phyloP scores from a whole-genome alignment of 2,329 filamentous ascomycete genomes.

The Nothomitra cinnamomea region DNA sequence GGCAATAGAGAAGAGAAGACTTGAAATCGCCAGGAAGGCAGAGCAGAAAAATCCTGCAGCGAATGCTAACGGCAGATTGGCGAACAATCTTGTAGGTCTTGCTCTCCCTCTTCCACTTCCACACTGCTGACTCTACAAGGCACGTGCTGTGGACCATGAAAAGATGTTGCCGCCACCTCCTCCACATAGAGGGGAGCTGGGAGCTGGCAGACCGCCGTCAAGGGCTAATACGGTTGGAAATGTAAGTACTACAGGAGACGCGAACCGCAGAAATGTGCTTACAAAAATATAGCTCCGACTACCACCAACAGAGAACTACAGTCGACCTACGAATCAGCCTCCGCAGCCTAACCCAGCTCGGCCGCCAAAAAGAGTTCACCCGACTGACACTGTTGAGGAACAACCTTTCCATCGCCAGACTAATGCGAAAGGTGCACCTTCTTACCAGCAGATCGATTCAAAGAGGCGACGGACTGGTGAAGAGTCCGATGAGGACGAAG shows the following conservation, averaged over 20 bases:
- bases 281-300: not conserved
- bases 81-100: not conserved
- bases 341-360: conserved; percentile 48
- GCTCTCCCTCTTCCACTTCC: not conserved
- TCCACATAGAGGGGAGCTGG: conserved; percentile 30
- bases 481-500: conserved; percentile 44
- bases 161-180: conserved; percentile 15
- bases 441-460: conserved; percentile 46
- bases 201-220: conserved; percentile 32
- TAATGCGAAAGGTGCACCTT: conserved; percentile 32
- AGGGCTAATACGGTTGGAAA: conserved; percentile 18
- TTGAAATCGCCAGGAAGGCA: conserved; percentile 27
- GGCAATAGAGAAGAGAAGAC: conserved; percentile 33
- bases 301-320: conserved; percentile 33
- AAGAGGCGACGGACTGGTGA: conserved; percentile 72
- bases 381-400: conserved; percentile 40
- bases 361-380: conserved; percentile 55
- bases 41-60: conserved; percentile 6
- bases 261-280: not conserved
- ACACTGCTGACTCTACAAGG: conserved; percentile 5
- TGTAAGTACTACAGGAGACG: not conserved
- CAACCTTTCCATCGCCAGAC: conserved; percentile 36
- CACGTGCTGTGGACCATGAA: conserved; percentile 14
- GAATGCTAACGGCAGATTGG: conserved; percentile 5
- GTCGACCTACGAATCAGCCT: conserved; percentile 43